Base-by-base conservation (phyloP, 1,284 basidiomycete genomes). In the Ustilago bromivora region DNA sequence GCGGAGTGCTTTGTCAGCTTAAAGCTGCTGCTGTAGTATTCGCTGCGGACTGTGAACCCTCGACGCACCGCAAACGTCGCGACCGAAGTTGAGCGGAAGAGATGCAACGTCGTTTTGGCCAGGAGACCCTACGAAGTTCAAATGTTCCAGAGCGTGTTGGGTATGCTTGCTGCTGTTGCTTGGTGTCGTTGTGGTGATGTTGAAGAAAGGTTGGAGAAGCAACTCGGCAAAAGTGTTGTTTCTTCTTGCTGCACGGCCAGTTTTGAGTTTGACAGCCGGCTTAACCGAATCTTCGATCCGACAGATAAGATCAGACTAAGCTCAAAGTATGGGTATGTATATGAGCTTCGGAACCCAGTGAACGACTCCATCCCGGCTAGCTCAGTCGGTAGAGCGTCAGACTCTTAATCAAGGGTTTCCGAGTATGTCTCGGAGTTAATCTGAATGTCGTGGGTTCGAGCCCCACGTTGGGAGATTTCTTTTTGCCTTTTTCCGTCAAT, bases 331-430 rank as follows among this genome's bases (percentile, higher is more conserved):
- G 15, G 40, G 1, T 15, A 43, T 2, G 0, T 17, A 43, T 43
- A 49, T 55, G 28, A 5, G 17, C 13, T 4, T 46, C 3, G 0
- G 2, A 28, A 34, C 13, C 10, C 31, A 57, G 10, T 32, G 15
- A 36, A 3, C 4, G 34, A 46, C 23, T 57, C 13, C 47, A 71
- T 84, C 83, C 84, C 84, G 84, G 84, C 83, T 85, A 85, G 84
- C 83, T 85, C 84, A 85, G 83, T 84, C 79, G 84, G 84, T 84
- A 84, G 84, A 85, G 84, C 83, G 83, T 83, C 81, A 82, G 83
- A 85, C 84, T 84, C 83, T 85, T 85, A 85, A 31, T 60, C 57
- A 78, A 78, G 76, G 59, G 71, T 71, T 64, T 72, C 66, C 69
- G 63, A 76, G 69, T 31, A 13, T 47, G 4, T 32, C 36, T 61